Conservation (phyloP, 129 eudicot genomes). For the Apium graveolens region DNA sequence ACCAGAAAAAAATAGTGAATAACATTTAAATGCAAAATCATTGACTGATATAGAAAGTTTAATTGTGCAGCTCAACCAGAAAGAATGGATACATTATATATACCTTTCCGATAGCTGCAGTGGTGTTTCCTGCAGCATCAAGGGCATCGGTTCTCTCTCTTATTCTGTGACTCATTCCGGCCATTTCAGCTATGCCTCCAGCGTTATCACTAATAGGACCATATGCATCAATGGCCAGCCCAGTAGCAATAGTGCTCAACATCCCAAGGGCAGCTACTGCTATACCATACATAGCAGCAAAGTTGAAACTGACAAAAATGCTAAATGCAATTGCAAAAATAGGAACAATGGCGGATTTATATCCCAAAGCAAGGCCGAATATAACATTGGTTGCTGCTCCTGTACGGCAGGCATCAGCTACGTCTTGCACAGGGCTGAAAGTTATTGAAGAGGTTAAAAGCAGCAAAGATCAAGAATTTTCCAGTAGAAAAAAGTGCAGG, state of each 20-base stretch:
- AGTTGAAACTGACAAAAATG: constrained; percentile 40
- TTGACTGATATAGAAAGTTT: neutral
- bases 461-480: neutral
- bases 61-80: neutral
- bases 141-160: constrained; percentile 48
- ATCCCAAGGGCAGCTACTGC: constrained; percentile 49
- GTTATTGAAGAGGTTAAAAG: neutral
- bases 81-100: neutral
- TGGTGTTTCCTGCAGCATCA: constrained; percentile 56
- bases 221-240: constrained; percentile 49
- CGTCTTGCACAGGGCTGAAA: constrained; percentile 43
- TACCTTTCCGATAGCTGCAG: constrained; percentile 55
- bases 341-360: constrained; percentile 34
- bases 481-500: neutral
- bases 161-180: constrained; percentile 43
- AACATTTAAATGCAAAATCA: neutral
- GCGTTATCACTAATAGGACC: constrained; percentile 56
- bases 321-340: constrained; percentile 38
- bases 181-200: constrained; percentile 58
- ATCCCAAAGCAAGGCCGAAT: constrained; percentile 37
- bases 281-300: constrained; percentile 54
- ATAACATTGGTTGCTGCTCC: constrained; percentile 53
- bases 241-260: constrained; percentile 52
- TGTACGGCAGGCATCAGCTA: constrained; percentile 47
- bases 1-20: neutral